Evolutionary conservation across 2,329 filamentous ascomycete species (phyloP), one percentile per base, ranked within the genome.

Genomic region (Neofusicoccum laricinum): DNA sequence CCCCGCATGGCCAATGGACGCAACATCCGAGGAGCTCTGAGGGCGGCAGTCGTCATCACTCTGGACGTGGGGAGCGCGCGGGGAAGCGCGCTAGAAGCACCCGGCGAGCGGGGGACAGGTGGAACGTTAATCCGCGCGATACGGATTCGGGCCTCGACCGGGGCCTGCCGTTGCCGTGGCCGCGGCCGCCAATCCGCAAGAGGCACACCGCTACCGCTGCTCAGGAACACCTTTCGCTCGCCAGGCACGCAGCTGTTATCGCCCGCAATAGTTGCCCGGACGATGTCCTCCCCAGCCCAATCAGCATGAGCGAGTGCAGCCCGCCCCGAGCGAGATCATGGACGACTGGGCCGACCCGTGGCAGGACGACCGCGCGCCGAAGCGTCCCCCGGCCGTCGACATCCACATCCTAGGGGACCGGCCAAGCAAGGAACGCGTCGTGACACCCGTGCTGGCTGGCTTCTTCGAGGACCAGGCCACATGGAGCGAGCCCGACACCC

Each of bases 331-430:
- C 67, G 62, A 69, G 69, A 76, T 66, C 64, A 78, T 78, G 76
- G 76, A 78, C 72, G 72, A 77, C 68, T 78, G 76, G 76, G 73
- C 74, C 68, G 76, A 78, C 74, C 76, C 76, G 69, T 78, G 76
- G 76, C 75, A 75, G 66, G 74, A 76, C 68, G 71, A 76, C 71
- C 64, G 65, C 65, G 65, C 68, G 32, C 55, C 65, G 45, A 67
- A 69, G 58, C 61, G 65, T 67, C 68, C 69, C 57, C 67, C 68
- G 53, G 32, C 43, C 58, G 40, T 61, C 46, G 58, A 61, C 32
- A 34, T 46, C 25, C 48, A 45, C 61, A 58, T 57, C 36, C 55
- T 61, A 38, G 45, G 21, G 41, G 55, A 36, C 25, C 12, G 14
- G 19, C 19, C 45, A 41, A 61, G 34, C 43, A 72, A 74, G 68